These are phyloP conservation scores for Chalaropsis ovoidea DNA, from an alignment of 2,329 filamentous ascomycete genomes.

Conservation along the genomic window DNA sequence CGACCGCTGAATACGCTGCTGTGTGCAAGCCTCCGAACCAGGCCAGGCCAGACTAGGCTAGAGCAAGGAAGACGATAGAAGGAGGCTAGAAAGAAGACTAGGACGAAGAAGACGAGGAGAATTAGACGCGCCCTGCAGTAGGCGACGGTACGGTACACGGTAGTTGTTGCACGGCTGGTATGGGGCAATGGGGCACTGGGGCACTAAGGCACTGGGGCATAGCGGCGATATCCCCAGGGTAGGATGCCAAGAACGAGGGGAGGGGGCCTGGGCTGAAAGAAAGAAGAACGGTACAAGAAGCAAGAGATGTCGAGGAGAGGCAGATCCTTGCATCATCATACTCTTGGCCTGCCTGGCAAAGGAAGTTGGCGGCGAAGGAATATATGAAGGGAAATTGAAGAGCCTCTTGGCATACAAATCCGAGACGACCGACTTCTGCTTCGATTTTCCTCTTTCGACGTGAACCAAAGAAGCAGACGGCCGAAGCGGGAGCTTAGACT, in stretches of 20 bases:
- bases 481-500: neutral
- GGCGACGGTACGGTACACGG: conserved; percentile 2
- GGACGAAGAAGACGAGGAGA: no score
- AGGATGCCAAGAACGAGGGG: neutral
- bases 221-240: neutral
- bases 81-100: neutral
- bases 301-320: no score
- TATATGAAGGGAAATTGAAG: conserved; percentile 11
- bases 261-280: neutral
- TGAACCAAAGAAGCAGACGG: neutral
- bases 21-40: neutral
- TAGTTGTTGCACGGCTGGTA: neutral
- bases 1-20: neutral
- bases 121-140: neutral
- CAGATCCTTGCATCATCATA: neutral
- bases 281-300: no score
- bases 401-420: neutral
- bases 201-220: no score
- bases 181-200: neutral
- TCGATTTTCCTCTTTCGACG: neutral
- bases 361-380: neutral
- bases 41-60: neutral
- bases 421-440: neutral
- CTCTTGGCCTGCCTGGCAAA: neutral
- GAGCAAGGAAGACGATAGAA: neutral